Percentiles rank a stretch among this genome's conserved stretches.
Evolutionary conservation across 192 early-diverging fungal genomes (phyloP).

Genomic region (Umbelopsis vinacea): DNA sequence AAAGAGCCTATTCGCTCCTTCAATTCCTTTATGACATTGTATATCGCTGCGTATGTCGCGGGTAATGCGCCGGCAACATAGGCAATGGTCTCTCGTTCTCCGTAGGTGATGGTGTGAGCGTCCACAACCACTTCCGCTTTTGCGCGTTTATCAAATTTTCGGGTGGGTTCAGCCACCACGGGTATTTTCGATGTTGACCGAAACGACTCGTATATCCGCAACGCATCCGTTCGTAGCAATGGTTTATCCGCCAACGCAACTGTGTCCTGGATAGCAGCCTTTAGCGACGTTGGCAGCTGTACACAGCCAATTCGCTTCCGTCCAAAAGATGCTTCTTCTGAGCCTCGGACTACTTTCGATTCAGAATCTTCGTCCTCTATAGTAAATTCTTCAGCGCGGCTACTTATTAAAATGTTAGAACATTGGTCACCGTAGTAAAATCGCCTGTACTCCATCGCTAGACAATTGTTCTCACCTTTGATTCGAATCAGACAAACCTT

Average conservation of each 20-base stretch:
- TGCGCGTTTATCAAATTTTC: background rate
- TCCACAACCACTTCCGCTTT: background rate
- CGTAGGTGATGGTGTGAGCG: constrained; percentile 74
- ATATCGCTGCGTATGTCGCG: constrained; percentile 66
- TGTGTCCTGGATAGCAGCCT: constrained; percentile 30
- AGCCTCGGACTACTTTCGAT: constrained; percentile 19
- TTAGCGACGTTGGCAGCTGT: constrained; percentile 37
- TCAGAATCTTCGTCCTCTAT: background rate
- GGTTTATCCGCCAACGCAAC: constrained; percentile 46
- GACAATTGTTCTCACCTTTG: background rate
- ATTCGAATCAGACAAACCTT: background rate
- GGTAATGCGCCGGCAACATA: constrained; percentile 72
- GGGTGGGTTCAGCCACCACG: background rate
- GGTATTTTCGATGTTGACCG: constrained; percentile 52
- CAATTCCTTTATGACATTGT: constrained; percentile 72
- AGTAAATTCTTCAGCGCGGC: background rate
- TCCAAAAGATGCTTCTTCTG: constrained; percentile 46
- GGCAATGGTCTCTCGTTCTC: constrained; percentile 68
- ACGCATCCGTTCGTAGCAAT: constrained; percentile 53
- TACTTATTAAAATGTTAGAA: background rate
- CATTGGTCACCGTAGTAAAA: background rate
- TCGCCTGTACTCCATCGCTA: background rate
- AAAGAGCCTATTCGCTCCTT: constrained; percentile 64
- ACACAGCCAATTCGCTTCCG: constrained; percentile 48
- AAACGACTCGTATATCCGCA: constrained; percentile 56